Conservation (phyloP, 202 grass and related monocot genomes). For the Dendrocalamus latiflorus region DNA sequence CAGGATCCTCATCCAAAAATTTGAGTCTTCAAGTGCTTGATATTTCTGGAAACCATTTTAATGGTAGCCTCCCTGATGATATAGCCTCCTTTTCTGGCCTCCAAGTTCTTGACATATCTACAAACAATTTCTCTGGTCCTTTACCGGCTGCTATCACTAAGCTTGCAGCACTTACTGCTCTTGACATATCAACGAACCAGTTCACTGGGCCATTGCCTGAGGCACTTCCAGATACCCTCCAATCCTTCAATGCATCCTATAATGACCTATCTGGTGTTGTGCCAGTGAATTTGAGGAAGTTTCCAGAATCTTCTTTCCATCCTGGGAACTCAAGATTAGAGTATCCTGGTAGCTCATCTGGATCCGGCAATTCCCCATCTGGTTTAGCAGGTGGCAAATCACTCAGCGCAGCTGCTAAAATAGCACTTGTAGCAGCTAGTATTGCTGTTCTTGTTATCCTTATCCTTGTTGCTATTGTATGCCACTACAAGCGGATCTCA, state of each 20-base stretch:
- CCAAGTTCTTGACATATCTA: constrained; percentile 68
- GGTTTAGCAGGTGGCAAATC: constrained; percentile 39
- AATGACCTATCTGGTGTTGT: constrained; percentile 92
- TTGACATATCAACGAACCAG: constrained; percentile 77
- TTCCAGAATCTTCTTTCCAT: constrained; percentile 96
- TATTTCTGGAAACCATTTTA: constrained; percentile 81
- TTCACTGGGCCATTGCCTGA: constrained; percentile 69
- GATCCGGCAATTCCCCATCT: constrained; percentile 45
- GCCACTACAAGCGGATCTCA: constrained; percentile 56
- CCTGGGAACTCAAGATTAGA: constrained; percentile 90
- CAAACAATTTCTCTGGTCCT: constrained; percentile 80
- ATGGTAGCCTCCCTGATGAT: constrained; percentile 76
- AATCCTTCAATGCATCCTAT: constrained; percentile 79
- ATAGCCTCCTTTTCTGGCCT: constrained; percentile 63
- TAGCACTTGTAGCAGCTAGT: constrained; percentile 59
- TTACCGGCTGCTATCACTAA: constrained; percentile 60
- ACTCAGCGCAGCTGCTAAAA: constrained; percentile 49
- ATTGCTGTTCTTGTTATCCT: constrained; percentile 64
- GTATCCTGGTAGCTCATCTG: constrained; percentile 54
- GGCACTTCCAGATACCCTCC: constrained; percentile 58
- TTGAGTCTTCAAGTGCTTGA: constrained; percentile 68
- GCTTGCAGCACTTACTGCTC: constrained; percentile 56
- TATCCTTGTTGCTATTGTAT: constrained; percentile 54
- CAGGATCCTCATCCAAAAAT: constrained; percentile 48
- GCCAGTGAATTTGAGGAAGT: constrained; percentile 83